Percentiles rank a stretch among this genome's conserved stretches.
Conservation (phyloP, 305 asterid genomes). For the Solanum hybrid region DNA sequence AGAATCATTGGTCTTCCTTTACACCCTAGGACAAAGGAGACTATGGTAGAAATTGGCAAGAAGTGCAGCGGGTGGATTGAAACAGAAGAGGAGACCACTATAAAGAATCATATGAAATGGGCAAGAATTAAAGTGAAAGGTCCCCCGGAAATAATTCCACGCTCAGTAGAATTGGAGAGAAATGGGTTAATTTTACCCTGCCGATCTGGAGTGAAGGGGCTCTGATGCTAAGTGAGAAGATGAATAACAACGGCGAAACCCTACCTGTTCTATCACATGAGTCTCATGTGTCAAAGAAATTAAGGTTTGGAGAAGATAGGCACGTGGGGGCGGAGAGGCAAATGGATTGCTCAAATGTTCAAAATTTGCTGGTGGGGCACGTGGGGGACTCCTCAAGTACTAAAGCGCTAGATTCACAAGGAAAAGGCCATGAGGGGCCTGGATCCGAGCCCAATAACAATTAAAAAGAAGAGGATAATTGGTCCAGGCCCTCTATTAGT, state of each 20-base stretch:
- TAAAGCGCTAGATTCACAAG: not conserved
- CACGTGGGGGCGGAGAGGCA: not conserved
- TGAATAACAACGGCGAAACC: not conserved
- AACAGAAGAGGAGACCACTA: not conserved
- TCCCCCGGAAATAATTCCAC: not conserved
- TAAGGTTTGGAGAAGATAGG: not conserved
- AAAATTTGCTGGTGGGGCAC: not conserved
- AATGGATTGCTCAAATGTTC: not conserved
- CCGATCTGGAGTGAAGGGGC: not conserved
- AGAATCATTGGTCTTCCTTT: not conserved
- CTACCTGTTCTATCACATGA: not conserved
- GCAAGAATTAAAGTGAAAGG: not conserved
- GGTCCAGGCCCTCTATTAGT: not conserved
- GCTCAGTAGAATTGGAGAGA: not conserved
- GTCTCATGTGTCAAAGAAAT: not conserved
- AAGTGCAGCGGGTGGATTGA: not conserved
- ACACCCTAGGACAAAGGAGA: not conserved
- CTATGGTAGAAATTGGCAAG: not conserved
- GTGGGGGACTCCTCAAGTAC: not conserved
- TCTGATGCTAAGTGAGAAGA: not conserved
- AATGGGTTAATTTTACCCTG: not conserved
- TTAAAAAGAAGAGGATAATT: not conserved
- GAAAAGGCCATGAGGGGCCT: not conserved
- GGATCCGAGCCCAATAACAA: not conserved
- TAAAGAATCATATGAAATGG: not conserved